Base-by-base conservation (phyloP, 164 flowering plant species). In the Vitis amurensis region DNA sequence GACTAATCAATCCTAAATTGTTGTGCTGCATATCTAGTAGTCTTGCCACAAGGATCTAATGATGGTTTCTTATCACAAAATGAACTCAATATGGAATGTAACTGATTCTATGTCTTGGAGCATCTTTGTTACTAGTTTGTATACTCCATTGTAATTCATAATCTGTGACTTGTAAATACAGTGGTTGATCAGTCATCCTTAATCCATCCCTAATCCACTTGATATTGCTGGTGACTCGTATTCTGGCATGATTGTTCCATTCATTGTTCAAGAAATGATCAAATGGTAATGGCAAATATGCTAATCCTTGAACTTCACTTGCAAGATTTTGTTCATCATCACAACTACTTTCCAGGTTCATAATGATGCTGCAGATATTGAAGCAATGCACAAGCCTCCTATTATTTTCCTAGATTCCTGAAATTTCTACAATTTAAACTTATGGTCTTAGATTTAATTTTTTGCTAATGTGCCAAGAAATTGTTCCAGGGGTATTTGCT, bases 171-270 rank as follows among this genome's bases (percentile, higher is more conserved):
- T 29, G 19, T 31, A 15, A 15, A 9, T 44, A 49, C 64, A 68
- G 72, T 73, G 63, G 63, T 57, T 73, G 61, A 30, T 63, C 19
- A 49, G 44, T 63, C 68, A 56, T 15, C 69, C 68, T 12, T 44
- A n/a, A 23, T 67, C 68, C 63, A 44, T 23, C 2, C 4, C 23
- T 2, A 67, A 67, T 55, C 67, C 71, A 47, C 16, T 73, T 2
- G 72, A 72, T 23, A 49, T 72, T 14, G 66, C 58, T 12, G 76
- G 80, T 9, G 79, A 66, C 58, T 77, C 80, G 13, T 77, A 65
- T 58, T 62, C 37, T 23, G 76, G 80, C 57, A 30, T 47, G 29
- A 31, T 66, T 50, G 70, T 77, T 59, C 80, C 76, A 9, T 9
- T 73, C 8, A 15, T 69, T 65, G 76, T 27, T 58, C 60, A 66